Evolutionary conservation across 352 stramenopile genomes (phyloP), one percentile per base, ranked within the genome.

Genomic region (Hyaloperonospora arabidopsidis): DNA sequence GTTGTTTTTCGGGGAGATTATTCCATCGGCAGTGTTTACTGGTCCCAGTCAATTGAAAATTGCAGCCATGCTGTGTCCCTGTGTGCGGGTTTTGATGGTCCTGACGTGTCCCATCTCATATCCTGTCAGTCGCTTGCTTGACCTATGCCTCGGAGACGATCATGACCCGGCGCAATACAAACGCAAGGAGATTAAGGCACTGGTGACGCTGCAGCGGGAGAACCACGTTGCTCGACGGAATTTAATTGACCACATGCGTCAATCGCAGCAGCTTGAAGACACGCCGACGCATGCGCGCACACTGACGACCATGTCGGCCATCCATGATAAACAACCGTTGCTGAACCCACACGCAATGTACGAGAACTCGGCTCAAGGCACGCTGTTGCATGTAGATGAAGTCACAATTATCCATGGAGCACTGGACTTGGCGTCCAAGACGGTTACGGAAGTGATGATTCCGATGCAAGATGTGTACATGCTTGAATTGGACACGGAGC

Each of bases 1-100:
- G 25, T 70, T 98, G 15, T 59, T 98, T 23, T 98, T 98, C 67
- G 95, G 95, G 6, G 96, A 98, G 61, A 98, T 98, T 56, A 75
- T 98, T n/a, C 95, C 95, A 11, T 95, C 79, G 0, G 94, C 94
- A 0, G 66, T 98, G 6, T 51, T 51, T 19, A 51, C 45, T 0
- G 45, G 45, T 10, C 45, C 45, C 2, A 51, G 95, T 61, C 93
- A 98, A 65, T 70, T 98, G 3, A 52, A 61, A 7, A 93, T 98
- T 22, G 93, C 90, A 5, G 68, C 84, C 6, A 63, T 65, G 52
- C 61, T 98, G 40, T 79, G 82, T 21, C 89, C 89, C 0, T 54
- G 96, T 45, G 87, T 98, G 0, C 79, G 77, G 17, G 17, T 86
- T 29, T 59, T 97, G 25, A 95, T 98, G 75, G 18, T 79, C 5